Conservation (phyloP, 495 filamentous ascomycete genomes). For the Glutinoglossum americanum region DNA sequence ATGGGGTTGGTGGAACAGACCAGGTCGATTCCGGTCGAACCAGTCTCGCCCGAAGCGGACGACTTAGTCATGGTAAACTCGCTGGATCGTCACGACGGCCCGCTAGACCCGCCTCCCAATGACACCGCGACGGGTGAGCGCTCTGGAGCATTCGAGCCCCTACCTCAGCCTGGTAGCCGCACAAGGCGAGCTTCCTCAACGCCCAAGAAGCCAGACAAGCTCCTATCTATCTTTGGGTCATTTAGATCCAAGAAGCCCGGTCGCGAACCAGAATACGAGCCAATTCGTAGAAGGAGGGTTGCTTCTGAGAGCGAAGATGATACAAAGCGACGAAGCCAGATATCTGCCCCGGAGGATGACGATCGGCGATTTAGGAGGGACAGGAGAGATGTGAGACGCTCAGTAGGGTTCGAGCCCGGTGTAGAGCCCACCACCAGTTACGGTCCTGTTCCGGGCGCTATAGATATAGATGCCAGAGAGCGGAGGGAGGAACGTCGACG, state of each 20-base stretch:
- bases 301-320: neutral
- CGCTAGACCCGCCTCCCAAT: neutral
- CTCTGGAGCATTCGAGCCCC: neutral
- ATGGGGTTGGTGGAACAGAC: neutral
- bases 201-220: slow-evolving; percentile 2
- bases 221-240: slow-evolving; percentile 6
- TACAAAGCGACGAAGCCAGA: neutral
- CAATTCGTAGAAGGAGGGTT: neutral
- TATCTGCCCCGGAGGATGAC: slow-evolving; percentile 1
- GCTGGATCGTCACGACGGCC: neutral
- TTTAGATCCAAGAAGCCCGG: slow-evolving; percentile 2
- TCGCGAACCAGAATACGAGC: neutral
- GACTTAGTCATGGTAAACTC: slow-evolving; percentile 2
- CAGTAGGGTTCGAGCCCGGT: neutral
- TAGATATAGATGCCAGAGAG: neutral
- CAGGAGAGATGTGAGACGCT: neutral
- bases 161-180: neutral
- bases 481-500: neutral
- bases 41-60: neutral
- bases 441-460: neutral
- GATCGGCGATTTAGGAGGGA: neutral
- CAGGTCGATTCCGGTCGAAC: neutral
- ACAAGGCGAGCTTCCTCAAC: slow-evolving; percentile 1
- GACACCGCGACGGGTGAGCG: neutral
- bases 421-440: neutral